These are phyloP conservation scores for Hamigera avellanea DNA, from an alignment of 495 filamentous ascomycete genomes.

Conservation along the genomic window DNA sequence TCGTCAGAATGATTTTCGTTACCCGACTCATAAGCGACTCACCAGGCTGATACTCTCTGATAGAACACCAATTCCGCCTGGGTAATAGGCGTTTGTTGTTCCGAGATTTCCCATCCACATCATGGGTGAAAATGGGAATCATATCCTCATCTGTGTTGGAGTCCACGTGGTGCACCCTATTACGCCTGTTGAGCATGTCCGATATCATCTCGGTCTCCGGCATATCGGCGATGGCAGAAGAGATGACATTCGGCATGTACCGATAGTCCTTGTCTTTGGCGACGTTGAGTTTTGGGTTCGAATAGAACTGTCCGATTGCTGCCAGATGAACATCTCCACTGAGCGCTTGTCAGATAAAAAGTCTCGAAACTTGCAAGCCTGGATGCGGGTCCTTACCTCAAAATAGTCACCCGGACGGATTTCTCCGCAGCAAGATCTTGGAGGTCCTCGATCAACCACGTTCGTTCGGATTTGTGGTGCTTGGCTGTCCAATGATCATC, in stretches of 20 bases:
- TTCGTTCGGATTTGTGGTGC: constrained; percentile 80
- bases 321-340: constrained; percentile 90
- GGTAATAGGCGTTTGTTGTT: constrained; percentile 90
- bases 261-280: constrained; percentile 79
- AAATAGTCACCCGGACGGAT: constrained; percentile 80
- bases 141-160: constrained; percentile 83
- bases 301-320: constrained; percentile 89
- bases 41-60: constrained; percentile 69
- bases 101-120: constrained; percentile 76
- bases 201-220: constrained; percentile 83
- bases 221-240: constrained; percentile 83
- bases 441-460: constrained; percentile 75
- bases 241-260: constrained; percentile 87
- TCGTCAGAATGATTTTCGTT: constrained; percentile 3
- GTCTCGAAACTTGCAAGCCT: constrained; percentile 1
- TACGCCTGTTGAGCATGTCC: constrained; percentile 85
- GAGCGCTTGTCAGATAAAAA: constrained; percentile 9
- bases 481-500: constrained; percentile 98
- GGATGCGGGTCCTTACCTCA: constrained; percentile 39
- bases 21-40: constrained; percentile 5
- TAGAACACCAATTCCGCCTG: constrained; percentile 86
- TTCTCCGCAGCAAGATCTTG: constrained; percentile 86
- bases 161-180: constrained; percentile 74
- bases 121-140: constrained; percentile 81
- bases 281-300: constrained; percentile 65